phyloP scores from a whole-genome alignment of 148 eudicot species.

The Silene latifolia region DNA sequence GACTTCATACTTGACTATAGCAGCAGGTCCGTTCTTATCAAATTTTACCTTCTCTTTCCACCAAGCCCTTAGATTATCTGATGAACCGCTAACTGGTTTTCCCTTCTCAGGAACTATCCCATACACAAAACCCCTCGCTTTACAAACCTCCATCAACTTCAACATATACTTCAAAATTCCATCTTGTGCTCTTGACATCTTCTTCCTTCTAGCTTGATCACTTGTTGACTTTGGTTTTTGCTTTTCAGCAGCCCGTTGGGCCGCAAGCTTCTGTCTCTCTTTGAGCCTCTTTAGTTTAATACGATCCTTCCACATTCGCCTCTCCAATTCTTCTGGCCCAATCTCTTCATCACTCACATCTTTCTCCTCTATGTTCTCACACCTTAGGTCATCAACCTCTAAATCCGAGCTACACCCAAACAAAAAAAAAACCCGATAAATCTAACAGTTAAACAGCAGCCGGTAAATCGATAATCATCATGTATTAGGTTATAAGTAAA shows the following conservation, averaged over 20 bases:
- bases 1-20: slow-evolving; percentile 65
- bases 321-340: slow-evolving; percentile 64
- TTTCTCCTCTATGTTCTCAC: slow-evolving; percentile 65
- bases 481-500: not conserved
- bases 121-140: slow-evolving; percentile 90
- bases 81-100: slow-evolving; percentile 90
- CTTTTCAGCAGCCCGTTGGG: slow-evolving; percentile 67
- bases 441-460: not conserved
- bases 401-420: slow-evolving; percentile 56
- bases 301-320: slow-evolving; percentile 92
- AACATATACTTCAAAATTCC: slow-evolving; percentile 95
- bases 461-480: not conserved
- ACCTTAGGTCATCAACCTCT: slow-evolving; percentile 76
- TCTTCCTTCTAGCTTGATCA: slow-evolving; percentile 90
- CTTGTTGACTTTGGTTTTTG: slow-evolving; percentile 60
- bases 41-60: slow-evolving; percentile 98
- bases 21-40: slow-evolving; percentile 92
- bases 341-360: slow-evolving; percentile 99
- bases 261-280: slow-evolving; percentile 67
- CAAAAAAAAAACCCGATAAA: slow-evolving; percentile 9
- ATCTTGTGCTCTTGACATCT: slow-evolving; percentile 96
- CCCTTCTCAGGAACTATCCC: slow-evolving; percentile 98
- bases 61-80: slow-evolving; percentile 96
- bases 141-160: slow-evolving; percentile 97
- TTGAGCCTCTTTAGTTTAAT: slow-evolving; percentile 76